Evolutionary conservation across 768 basidiomycete species (phyloP), one percentile per base, ranked within the genome.

Genomic region (Nevesoporus exiguus): DNA sequence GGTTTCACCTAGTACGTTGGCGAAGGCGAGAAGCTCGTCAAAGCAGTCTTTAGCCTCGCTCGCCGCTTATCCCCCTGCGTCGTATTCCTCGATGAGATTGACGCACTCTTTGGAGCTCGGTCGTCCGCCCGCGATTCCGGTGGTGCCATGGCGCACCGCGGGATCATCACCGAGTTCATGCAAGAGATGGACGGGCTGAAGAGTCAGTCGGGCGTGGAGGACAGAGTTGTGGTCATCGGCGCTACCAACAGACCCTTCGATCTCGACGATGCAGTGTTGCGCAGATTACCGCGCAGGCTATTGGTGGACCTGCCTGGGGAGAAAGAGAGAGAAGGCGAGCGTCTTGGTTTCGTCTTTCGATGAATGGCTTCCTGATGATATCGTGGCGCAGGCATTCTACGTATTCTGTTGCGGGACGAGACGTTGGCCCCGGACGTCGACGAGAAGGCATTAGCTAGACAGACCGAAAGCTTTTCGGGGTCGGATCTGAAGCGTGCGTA

Each of bases 151-250:
- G 91, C 92, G 6, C 93, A 96, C 63, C 79, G 93, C 37, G 88
- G 91, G 42, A 83, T 95, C 48, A 88, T 91, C 66, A 93, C 91
- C 10, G 90, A 94, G 69, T 93, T 93, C 69, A 93, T 94, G 90
- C 90, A 91, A 66, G 93, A 96, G 68, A 96, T 98, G 93, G 94
- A 98, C 63, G 94, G 94, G 3, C 73, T 98, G 54, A 88, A 84
- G 66, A 81, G 88, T 9, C 67, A 59, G 21, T 49, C 56, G 7
- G 53, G 67, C 11, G 80, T 80, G 58, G 88, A 93, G 50, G 84
- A 90, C 58, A 83, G 83, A 57, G 84, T 97, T 52, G 86, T 96
- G 52, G 86, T 98, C 46, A 93, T 98, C 48, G 94, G 95, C 37
- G 94, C 94, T 2, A 97, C 95, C 2, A 98, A 98, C 69, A 73